phyloP scores from a whole-genome alignment of 2,329 filamentous ascomycete genomes.

The Rasamsonia emersonii region DNA sequence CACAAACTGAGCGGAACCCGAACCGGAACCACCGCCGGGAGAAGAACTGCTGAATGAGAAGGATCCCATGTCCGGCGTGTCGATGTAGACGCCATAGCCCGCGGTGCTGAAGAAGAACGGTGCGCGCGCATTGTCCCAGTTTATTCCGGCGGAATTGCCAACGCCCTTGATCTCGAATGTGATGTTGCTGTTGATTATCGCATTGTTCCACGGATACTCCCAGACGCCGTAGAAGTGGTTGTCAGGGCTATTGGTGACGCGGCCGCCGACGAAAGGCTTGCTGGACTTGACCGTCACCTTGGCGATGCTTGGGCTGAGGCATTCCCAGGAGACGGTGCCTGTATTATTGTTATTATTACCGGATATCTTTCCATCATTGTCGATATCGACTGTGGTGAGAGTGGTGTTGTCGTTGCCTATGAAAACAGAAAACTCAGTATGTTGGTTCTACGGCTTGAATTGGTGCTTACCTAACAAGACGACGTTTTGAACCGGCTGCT shows the following conservation, averaged over 20 bases:
- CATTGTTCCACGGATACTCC: conserved; percentile 1
- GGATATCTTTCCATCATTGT: too few relatives aligned
- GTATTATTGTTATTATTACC: too few relatives aligned
- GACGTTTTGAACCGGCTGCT: too few relatives aligned
- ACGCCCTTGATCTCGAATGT: conserved; percentile 1
- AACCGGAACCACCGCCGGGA: too few relatives aligned
- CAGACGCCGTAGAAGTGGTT: conserved; percentile 1
- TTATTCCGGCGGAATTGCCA: not conserved
- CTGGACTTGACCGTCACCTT: not conserved
- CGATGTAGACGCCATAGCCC: conserved; percentile 1
- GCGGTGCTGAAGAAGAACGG: conserved; percentile 2
- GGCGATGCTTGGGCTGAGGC: not conserved
- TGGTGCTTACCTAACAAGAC: too few relatives aligned
- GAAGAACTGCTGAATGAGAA: not conserved
- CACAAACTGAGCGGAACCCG: conserved; percentile 1
- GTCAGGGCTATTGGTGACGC: not conserved
- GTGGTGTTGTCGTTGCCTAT: too few relatives aligned
- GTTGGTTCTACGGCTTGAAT: too few relatives aligned
- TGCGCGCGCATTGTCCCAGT: conserved; percentile 1
- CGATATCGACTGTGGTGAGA: too few relatives aligned
- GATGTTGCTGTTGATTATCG: not conserved
- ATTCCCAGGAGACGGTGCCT: not conserved
- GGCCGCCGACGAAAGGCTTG: not conserved
- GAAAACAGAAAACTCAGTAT: too few relatives aligned
- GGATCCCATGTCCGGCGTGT: not conserved